Evolutionary conservation across 2,329 filamentous ascomycete species (phyloP), one percentile per base, ranked within the genome.

Genomic region (Claviceps monticola): DNA sequence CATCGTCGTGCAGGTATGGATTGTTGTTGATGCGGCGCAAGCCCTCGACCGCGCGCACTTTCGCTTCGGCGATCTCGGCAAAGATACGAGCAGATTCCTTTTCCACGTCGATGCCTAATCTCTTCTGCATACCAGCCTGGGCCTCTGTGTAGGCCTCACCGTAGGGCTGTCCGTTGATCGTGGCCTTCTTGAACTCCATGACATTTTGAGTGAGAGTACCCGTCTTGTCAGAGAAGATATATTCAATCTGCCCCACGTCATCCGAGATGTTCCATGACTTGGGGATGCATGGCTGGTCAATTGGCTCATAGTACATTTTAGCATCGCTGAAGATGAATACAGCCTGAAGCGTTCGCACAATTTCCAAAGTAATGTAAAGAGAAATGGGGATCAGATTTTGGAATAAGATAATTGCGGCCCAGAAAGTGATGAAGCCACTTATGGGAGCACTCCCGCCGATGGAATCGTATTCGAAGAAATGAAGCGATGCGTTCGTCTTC

Each of bases 181-280:
- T 95, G 51, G 86, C 89, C 68, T 98, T 98, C 68, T 97, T 98
- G 79, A 97, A 98, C 66, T 98, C 94, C 93, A 98, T 97, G 74
- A 90, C 84, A 63, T 97, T 97, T 70, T 93, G 94, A 5, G 91
- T 97, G 59, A 97, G 72, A 1, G 91, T 97, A 26, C 91, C 91
- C 0, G 91, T 97, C 74, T 97, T 97, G 73, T 97, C 91, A 0
- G 90, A 96, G 68, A 98, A 98, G 58, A 98, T 95, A 72, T 97
- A 98, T 68, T 97, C 93, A 56, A 98, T 95, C 69, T 98, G 93
- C 13, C 93, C 93, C 46, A 98, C 76, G 61, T 98, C 94, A 63
- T 98, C 93, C 1, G 91, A 97, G 49, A 98, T 97, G 64, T 97
- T 98, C 93, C 93, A 98, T 0, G 90, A 89, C 64, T 97, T 97